Evolutionary conservation across 495 filamentous ascomycete species (phyloP), one percentile per base, ranked within the genome.

Genomic region (Lentithecium fluviatile): DNA sequence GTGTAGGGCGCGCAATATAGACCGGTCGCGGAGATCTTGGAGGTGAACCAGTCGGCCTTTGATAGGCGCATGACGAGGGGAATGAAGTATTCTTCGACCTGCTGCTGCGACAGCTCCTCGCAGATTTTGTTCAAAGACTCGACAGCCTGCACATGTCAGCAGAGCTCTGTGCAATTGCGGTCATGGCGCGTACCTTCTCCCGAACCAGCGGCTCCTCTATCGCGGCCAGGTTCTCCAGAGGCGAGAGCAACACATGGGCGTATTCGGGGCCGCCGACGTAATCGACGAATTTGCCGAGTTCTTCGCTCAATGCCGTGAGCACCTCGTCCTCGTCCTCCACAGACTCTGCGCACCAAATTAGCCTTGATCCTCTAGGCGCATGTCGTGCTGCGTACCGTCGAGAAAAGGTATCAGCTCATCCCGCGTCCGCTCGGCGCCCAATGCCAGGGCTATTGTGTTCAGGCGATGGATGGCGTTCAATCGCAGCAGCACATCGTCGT

Each of bases 1-100:
- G 81, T 85, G 81, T 98, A 98, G 60, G 94, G 93, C 45, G 86
- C 82, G 67, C 87, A 91, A 76, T 93, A 97, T 40, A 98, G 88
- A 46, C 93, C 94, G 63, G 94, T 95, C 7, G 92, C 94, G 13
- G 94, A 98, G 52, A 98, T 94, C 75, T 97, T 98, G 60, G 95
- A 97, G 26, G 94, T 98, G 71, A 98, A 98, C 94, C 94, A 98
- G 79, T 98, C 94, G 74, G 94, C 95, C 82, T 97, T 97, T 55
- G 94, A 95, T 52, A 98, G 87, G 65, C 94, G 89, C 68, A 96
- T 83, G 52, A 89, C 88, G 65, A 98, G 87, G 25, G 95, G 94
- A 68, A 97, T 90, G 77, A 96, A 97, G 73, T 88, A 86, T 69
- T 97, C 89, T 79, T 98, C 95, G 72, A 97, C 85, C 77, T 98